phyloP scores from a whole-genome alignment of 345 rosid genomes.

The Draba incana region DNA sequence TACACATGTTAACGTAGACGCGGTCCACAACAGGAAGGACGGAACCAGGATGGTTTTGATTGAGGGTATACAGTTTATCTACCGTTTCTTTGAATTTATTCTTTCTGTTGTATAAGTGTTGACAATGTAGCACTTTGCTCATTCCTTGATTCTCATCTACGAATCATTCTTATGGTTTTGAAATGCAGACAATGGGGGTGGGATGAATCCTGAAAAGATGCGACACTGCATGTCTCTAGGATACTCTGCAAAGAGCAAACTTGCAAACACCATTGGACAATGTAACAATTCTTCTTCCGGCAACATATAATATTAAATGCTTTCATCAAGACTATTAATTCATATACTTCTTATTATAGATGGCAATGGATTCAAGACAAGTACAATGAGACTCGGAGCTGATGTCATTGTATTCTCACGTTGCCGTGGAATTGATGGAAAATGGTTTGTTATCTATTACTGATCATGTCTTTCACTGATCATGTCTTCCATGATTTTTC shows the following conservation, averaged over 20 bases:
- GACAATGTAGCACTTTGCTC: conserved; percentile 4
- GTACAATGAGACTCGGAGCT: conserved; percentile 99
- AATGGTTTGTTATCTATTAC: conserved; percentile 48
- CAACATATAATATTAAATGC: neutral
- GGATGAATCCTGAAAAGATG: conserved; percentile 92
- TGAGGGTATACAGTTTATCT: conserved; percentile 59
- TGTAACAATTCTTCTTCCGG: conserved; percentile 47
- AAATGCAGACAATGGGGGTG: conserved; percentile 86
- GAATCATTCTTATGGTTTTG: neutral
- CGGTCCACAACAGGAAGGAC: conserved; percentile 67
- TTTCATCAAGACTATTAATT: neutral
- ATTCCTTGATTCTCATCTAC: neutral
- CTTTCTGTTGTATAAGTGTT: neutral
- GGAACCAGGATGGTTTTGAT: conserved; percentile 67
- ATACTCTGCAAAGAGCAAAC: conserved; percentile 84
- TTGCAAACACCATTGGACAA: conserved; percentile 81
- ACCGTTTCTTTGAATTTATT: neutral
- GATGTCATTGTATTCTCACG: conserved; percentile 97
- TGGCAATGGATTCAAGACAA: conserved; percentile 97
- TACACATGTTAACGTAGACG: conserved; percentile 67
- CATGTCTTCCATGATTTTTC: neutral
- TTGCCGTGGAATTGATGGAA: conserved; percentile 63
- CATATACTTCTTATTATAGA: conserved; percentile 45
- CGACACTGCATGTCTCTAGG: conserved; percentile 89
- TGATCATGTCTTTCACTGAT: neutral